Evolutionary conservation across 495 filamentous ascomycete species (phyloP), one percentile per base, ranked within the genome.

Genomic region (Penicillium tannophilum): DNA sequence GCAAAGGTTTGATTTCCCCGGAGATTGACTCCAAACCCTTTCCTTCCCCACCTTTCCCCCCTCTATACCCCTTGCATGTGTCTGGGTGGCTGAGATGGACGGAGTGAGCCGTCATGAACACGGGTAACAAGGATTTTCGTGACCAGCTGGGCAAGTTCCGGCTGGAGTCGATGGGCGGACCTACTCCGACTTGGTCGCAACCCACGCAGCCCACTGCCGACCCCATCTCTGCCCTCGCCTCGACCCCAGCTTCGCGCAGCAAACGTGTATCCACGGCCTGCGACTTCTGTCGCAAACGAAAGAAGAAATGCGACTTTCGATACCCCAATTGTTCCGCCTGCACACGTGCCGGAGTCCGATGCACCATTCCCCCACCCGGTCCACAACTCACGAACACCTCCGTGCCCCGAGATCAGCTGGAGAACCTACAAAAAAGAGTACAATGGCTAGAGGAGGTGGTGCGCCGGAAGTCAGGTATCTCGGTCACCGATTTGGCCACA

Each of bases 251-350:
- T 45, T 49, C 62, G 42, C 71, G 73, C 56, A 74, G 66, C 46
- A 79, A 79, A 57, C 76, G 76, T 28, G 76, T 79, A 20, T 77
- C 76, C 14, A 79, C 76, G 2, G 80, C 80, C 20, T 83, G 80
- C 61, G 79, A 82, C 55, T 79, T 81, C 35, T 83, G 80, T 68
- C 75, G 80, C 46, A 80, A 78, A 54, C 67, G 80, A 11, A 83
- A 83, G 68, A 83, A 81, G 50, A 81, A 82, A 69, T 83, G 80
- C 62, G 80, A 83, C 56, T 81, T 82, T 52, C 73, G 76, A 35
- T 83, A 82, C 43, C 80, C 80, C 31, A 81, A 79, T 57, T 83
- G 80, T 56, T 76, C 79, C 17, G 78, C 79, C 16, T 83, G 80
- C 53, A 76, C 76, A 10, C 77, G 79, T 41, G 79, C 79, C 42